Base-by-base conservation (phyloP, 169 alveolate species). In the Babesia bigemina region DNA sequence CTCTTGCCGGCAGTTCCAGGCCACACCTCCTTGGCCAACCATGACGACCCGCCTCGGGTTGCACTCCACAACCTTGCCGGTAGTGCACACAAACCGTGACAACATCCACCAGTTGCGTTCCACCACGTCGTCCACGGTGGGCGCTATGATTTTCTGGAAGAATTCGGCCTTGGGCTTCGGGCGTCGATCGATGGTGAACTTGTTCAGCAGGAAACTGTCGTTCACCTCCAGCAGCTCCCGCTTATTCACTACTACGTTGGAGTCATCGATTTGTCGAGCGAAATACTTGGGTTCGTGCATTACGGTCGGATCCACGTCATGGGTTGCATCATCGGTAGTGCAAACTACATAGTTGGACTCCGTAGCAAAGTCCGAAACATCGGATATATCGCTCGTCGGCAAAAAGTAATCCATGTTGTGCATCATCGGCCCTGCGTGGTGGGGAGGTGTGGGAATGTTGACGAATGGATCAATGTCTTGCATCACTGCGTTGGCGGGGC, bases 101-200 rank as follows among this genome's bases (percentile, higher is more conserved):
- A 75, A 3, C 77, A 75, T 44, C 84, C 84, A 75, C 84, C 84
- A 75, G 36, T 75, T 8, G 17, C 50, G 39, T 14, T 75, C 84
- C 19, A 63, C 84, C n/a, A 75, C 28, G 28, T 65, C 69, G 63
- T 75, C 76, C 33, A 63, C 84, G n/a, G 70, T 65, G 13, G 84
- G 84, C 13, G 22, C n/a, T 7, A 60, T 61, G 17, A 67, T 6
- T 28, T 10, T 42, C 21, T 42, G 26, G 53, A 67, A 67, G 28
- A 6, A 6, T 26, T 49, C 66, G 44, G 45, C 33, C 45, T 19
- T 52, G 8, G 53, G 39, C 19, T 28, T 16, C 12, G 63, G 55
- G 33, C 42, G 36, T 12, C 17, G 14, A 19, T n/a, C 65, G 19
- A 67, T 53, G 12, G 53, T 67, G 42, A 67, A 67, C 44, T 16